Conservation (phyloP, 2,329 filamentous ascomycete genomes). For the Macroventuria anomochaeta region DNA sequence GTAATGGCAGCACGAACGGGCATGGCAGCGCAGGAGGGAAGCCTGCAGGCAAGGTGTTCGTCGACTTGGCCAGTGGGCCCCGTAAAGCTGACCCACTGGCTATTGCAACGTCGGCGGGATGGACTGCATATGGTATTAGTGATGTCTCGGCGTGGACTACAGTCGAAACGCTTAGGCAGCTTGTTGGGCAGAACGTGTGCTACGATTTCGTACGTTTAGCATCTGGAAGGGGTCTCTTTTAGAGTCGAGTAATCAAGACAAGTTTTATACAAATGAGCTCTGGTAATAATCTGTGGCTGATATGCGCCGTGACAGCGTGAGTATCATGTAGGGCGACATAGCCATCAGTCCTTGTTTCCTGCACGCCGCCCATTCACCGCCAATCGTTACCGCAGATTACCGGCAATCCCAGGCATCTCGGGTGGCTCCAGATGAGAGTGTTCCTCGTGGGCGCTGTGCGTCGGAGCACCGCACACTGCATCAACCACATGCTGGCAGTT, state of each 20-base stretch:
- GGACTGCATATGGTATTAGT: slow-evolving; percentile 78
- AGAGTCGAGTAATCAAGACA: slow-evolving; percentile 24
- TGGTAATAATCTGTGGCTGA: slow-evolving; percentile 10
- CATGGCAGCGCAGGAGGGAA: slow-evolving; percentile 25
- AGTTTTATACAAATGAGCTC: slow-evolving; percentile 17
- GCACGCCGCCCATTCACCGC: slow-evolving; percentile 3
- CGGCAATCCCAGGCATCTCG: slow-evolving; percentile 17
- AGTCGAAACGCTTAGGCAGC: slow-evolving; percentile 76
- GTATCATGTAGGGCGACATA: slow-evolving; percentile 9
- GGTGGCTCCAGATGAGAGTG: slow-evolving; percentile 21
- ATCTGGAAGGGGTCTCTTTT: slow-evolving; percentile 63
- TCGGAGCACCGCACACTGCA: slow-evolving; percentile 13
- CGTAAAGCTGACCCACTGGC: slow-evolving; percentile 71
- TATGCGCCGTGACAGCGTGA: slow-evolving; percentile 7
- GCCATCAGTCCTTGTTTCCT: slow-evolving; percentile 3
- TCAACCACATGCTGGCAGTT: slow-evolving; percentile 14
- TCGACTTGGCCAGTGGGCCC: slow-evolving; percentile 75
- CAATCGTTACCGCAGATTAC: slow-evolving; percentile 3
- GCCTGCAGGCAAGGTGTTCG: slow-evolving; percentile 70
- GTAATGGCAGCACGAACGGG: slow-evolving; percentile 44
- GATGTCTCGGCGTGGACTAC: slow-evolving; percentile 86
- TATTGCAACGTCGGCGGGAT: slow-evolving; percentile 76
- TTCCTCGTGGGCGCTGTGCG: slow-evolving; percentile 23
- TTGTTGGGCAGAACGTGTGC: slow-evolving; percentile 85
- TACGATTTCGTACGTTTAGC: slow-evolving; percentile 86